Evolutionary conservation across 139 green algal genomes (phyloP).

Genomic region (Bryopsis sp.): DNA sequence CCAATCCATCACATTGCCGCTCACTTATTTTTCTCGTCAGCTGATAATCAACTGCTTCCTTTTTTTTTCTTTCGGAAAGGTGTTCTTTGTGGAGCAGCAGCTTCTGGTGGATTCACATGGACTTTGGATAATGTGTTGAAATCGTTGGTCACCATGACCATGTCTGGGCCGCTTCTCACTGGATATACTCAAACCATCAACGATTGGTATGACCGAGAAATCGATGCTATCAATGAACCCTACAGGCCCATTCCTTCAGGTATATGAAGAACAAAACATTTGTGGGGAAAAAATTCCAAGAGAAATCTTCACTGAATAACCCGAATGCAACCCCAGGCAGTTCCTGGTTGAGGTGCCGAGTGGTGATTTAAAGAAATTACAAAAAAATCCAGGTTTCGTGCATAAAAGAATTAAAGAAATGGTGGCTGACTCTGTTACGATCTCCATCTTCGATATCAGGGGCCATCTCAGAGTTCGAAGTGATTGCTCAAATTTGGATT

Average conservation of each 20-base stretch:
- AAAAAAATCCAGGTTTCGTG: no score
- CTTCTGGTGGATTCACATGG: conserved; percentile 88
- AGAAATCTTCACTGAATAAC: neutral
- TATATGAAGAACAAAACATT: no score
- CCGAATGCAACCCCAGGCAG: no score
- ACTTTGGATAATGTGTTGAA: conserved; percentile 56
- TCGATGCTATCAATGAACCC: conserved; percentile 99
- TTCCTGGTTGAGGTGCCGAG: no score
- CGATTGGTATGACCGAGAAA: conserved; percentile 96
- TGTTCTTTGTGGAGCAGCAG: conserved; percentile 91
- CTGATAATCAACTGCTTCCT: neutral
- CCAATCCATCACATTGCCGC: neutral
- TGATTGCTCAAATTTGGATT: conserved; percentile 76
- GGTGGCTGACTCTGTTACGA: neutral
- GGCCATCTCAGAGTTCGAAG: conserved; percentile 70
- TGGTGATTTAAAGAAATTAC: no score
- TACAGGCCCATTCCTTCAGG: conserved; percentile 96
- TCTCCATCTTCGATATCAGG: conserved; percentile 32
- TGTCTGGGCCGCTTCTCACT: conserved; percentile 91
- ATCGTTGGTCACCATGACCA: conserved; percentile 82
- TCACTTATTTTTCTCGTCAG: no score
- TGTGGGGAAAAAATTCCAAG: neutral
- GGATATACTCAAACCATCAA: conserved; percentile 99
- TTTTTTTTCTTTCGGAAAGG: conserved; percentile 36
- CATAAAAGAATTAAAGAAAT: no score